Conservation (phyloP, 2,329 filamentous ascomycete genomes). For the Paramyrothecium roridum region DNA sequence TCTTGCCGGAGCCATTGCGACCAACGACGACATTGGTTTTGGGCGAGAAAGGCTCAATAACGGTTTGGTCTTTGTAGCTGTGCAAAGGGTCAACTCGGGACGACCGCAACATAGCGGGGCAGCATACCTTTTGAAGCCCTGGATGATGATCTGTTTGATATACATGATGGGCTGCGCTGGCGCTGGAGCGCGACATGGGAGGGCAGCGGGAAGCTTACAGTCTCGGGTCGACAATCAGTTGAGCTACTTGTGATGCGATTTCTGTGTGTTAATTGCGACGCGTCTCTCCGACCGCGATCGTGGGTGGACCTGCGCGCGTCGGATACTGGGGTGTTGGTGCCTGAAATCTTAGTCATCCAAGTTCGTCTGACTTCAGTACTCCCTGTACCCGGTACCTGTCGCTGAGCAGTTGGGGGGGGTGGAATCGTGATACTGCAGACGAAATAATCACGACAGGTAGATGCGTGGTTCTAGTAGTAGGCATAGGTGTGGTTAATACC, state of each 20-base stretch:
- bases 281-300: constrained; percentile 22
- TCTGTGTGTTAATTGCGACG: constrained; percentile 13
- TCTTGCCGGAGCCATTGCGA: constrained; percentile 98
- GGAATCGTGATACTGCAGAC: no score
- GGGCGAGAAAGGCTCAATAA: constrained; percentile 96
- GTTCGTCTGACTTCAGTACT: no score
- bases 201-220: constrained; percentile 17
- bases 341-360: not conserved
- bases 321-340: not conserved
- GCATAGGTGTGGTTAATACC: no score
- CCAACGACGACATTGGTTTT: constrained; percentile 98
- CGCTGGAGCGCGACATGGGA: constrained; percentile 35
- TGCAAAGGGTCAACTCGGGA: constrained; percentile 14
- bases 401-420: no score
- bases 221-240: constrained; percentile 11
- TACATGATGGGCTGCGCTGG: constrained; percentile 64
- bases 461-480: no score
- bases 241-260: constrained; percentile 13
- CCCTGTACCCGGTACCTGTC: no score
- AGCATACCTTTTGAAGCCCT: constrained; percentile 94
- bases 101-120: constrained; percentile 4
- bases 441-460: no score
- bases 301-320: not conserved
- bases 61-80: constrained; percentile 99
- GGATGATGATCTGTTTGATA: constrained; percentile 99